Base-by-base conservation (phyloP, 495 filamentous ascomycete species). In the Lindgomyces ingoldianus region DNA sequence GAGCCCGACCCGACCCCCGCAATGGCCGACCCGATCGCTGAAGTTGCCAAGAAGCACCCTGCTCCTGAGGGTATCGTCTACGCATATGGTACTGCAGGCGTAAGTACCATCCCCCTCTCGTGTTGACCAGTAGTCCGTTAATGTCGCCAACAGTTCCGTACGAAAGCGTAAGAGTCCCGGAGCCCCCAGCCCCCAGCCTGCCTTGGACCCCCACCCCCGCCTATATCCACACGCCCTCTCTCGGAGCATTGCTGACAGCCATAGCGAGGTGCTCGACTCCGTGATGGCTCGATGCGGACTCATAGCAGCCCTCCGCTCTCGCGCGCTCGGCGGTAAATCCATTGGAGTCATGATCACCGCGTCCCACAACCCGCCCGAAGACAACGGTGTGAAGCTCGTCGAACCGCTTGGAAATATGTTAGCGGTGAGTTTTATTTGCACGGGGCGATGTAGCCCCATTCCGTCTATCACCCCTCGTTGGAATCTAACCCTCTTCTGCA, bases 331-430 rank as follows among this genome's bases (percentile, higher is more conserved):
- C 71, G 88, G 91, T 62, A 89, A 93, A 79, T 89, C 89, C 70
- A 95, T 99, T 74, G 94, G 94, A 74, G 85, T 99, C 53, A 98
- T 99, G 94, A 91, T 99, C 74, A 99, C 94, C 66, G 94, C 94
- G 33, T 96, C 91, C 69, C 94, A 99, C 83, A 99, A 99, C 78
- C 91, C 91, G 39, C 91, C 95, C 2, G 87, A 88, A 70, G 94
- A 99, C 77, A 99, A 99, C 79, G 94, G 94, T 55, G 91, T 99
- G 68, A 99, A 99, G 83, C 83, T 99, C 65, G 90, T 99, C 66
- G 94, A 99, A 76, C 94, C 94, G 12, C 89, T 96, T 88, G 93
- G 93, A 64, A 93, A 96, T 73, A 98, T 98, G 93, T 82, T 98
- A 22, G 91, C 96, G 81, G 90, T 87, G 79, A 66, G 74, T 58